Percentiles rank a stretch among this genome's conserved stretches.
phyloP scores from a whole-genome alignment of 257 asterid genomes.

The Nicotiana tomentosiformis region DNA sequence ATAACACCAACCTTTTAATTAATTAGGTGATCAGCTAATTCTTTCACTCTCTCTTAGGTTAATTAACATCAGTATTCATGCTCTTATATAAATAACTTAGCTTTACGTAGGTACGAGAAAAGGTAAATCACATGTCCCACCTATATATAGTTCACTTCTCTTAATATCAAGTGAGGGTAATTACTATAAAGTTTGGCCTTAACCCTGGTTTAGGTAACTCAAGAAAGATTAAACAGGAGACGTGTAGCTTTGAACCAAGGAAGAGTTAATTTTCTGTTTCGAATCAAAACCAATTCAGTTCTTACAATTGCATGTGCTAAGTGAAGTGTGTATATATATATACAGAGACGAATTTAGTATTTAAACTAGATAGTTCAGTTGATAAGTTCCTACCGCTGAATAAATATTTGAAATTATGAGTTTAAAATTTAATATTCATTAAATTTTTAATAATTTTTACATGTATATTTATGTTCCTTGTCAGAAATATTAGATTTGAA shows the following conservation, averaged over 20 bases:
- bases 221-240: not conserved
- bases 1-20: not conserved
- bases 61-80: not conserved
- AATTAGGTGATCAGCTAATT: not conserved
- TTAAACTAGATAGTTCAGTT: too few species aligned
- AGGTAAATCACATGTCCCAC: not conserved
- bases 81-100: not conserved
- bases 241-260: not conserved
- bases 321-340: not conserved
- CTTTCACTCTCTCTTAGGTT: not conserved
- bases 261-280: not conserved
- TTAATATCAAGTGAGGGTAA: not conserved
- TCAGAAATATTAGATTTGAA: too few species aligned
- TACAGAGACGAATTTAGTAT: not conserved
- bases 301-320: not conserved
- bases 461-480: too few species aligned
- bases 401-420: too few species aligned
- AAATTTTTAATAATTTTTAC: too few species aligned
- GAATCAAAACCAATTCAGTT: not conserved
- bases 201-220: not conserved
- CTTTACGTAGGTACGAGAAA: not conserved
- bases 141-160: not conserved
- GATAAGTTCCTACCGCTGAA: too few species aligned
- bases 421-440: too few species aligned
- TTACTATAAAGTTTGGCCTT: not conserved